Conservation (phyloP, 208 protist genomes). For the Polymyxa betae region DNA sequence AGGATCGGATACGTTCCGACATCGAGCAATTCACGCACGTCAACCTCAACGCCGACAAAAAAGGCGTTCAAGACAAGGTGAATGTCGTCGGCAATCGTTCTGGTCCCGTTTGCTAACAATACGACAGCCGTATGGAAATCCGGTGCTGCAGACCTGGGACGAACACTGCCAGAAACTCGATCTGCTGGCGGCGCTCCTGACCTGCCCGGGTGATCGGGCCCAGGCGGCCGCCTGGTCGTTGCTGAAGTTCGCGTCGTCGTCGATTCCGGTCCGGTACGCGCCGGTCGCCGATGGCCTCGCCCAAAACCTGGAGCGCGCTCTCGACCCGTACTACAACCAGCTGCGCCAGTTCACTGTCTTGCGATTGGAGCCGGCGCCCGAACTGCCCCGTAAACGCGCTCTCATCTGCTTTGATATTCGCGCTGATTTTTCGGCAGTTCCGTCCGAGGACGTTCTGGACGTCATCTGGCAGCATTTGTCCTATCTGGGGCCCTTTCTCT, state of each 20-base stretch:
- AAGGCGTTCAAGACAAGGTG: neutral
- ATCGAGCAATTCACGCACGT: neutral
- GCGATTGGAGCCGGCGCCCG: neutral
- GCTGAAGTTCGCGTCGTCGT: neutral
- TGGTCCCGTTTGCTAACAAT: neutral
- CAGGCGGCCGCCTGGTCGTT: neutral
- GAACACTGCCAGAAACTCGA: conserved; percentile 3
- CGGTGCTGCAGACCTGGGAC: neutral
- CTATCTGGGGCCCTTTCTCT: neutral
- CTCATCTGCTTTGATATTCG: too few relatives aligned
- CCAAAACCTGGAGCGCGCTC: neutral
- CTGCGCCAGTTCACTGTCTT: neutral
- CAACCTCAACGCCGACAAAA: conserved; percentile 18
- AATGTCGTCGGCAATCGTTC: neutral
- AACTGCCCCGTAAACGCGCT: too few relatives aligned
- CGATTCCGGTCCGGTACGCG: neutral
- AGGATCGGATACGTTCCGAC: neutral
- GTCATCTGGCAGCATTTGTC: neutral
- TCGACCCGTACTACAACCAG: neutral
- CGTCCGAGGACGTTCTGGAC: neutral
- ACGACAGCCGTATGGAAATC: neutral
- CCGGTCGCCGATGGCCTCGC: neutral
- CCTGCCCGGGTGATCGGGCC: neutral
- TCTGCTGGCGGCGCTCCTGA: neutral
- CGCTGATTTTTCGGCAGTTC: too few relatives aligned